Base-by-base conservation (phyloP, 2,329 filamentous ascomycete species). In the Alternaria panax region DNA sequence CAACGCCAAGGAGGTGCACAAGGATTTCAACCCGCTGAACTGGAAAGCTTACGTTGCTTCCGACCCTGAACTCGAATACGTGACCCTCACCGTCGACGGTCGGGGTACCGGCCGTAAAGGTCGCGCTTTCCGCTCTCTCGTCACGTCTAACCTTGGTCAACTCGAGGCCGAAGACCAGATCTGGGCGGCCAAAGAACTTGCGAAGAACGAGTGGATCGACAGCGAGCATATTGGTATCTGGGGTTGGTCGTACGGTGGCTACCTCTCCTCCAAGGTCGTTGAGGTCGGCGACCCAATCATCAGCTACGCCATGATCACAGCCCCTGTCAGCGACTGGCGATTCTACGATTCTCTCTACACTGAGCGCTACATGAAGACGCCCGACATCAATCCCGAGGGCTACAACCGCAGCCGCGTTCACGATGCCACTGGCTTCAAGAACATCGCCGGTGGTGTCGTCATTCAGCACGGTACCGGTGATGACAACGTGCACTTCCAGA, bases 301-400 rank as follows among this genome's bases (percentile, higher is more conserved):
- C 73, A 84, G 86, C 0, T 83, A 88, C 7, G 88, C 83, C 0
- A 75, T 90, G 9, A 87, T 89, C 66, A 87, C 87, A 0, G 88
- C 88, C 0, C 88, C 88, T 0, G 88, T 91, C 0, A 83, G 82
- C 2, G 89, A 91, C 77, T 91, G 87, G 87, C 84, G 88, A 1
- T 87, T 91, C 78, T 91, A 91, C 75, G 88, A 91, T 74, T 85
- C 83, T 55, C 86, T 91, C 81, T 91, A 90, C 73, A 90, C 89
- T 0, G 89, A 91, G 75, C 84, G 89, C 36, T 91, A 90, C 78
- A 91, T 91, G 88, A 90, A 90, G 77, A 85, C 82, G 1, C 81
- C 84, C 1, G 77, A 79, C 3, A 76, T 78, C 40, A 91, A 91
- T 69, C 78, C 77, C 0, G 84, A 76, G 0, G 88, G 88, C 28